Evolutionary conservation across 306 rosid species (phyloP), one percentile per base, ranked within the genome.

Genomic region (Vigna nakashimae): DNA sequence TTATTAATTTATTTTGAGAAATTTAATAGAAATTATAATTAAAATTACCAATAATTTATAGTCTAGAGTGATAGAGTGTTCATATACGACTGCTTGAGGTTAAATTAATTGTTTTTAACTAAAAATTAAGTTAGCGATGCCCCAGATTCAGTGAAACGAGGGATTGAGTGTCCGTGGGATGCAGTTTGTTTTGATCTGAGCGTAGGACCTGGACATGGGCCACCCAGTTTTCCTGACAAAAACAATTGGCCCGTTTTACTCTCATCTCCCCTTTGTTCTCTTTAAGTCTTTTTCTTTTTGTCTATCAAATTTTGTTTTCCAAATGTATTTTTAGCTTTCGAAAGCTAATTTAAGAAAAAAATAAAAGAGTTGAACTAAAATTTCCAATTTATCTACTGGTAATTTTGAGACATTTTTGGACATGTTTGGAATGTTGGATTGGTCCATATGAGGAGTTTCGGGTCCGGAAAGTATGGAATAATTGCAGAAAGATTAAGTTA

Each of bases 171-270:
- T 15, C 45, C 22, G 67, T 32, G 45, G 24, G 22, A 2, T 32
- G 68, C 43, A 32, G 11, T 32, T 16, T 62, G 22, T 32, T 16
- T 62, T 15, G 1, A 62, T 4, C 67, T 32, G 46, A 32, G 11
- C 3, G 67, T 62, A 62, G 14, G 46, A 15, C 46, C 14, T 62
- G 45, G 46, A 32, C 6, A 13, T 32, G 68, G 45, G 68, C 24
- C 68, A 62, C 24, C 12, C 3, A 62, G 46, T 34, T 62, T 60
- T 32, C 6, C 16, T 20, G 45, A 62, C 67, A 62, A 32, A 62
- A 62, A 14, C 22, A 62, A 62, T 7, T 30, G 67, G 67, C 46
- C 68, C 68, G 8, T 62, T 62, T 17, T 16, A 62, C 34, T 34
- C 0, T 7, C 1, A 15, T 6, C n/a, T 15, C 12, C 6, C 38